These are phyloP conservation scores for Akebia trifoliata DNA, from an alignment of 164 flowering plant genomes.

Conservation along the genomic window DNA sequence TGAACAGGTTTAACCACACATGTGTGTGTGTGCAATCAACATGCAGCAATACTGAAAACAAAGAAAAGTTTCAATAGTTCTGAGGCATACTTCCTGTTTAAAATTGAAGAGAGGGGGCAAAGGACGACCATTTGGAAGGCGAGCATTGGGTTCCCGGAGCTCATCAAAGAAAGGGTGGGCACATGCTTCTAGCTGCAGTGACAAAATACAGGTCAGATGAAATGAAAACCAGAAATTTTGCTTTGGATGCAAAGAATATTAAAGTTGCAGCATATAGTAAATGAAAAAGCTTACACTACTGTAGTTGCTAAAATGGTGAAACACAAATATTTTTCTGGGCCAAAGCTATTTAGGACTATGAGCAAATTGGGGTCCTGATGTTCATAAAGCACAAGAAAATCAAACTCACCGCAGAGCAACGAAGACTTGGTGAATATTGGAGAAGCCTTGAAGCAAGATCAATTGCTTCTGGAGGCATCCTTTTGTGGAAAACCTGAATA, in stretches of 20 bases:
- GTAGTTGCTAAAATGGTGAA: too few relatives aligned
- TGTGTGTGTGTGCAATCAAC: neutral
- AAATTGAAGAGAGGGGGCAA: constrained; percentile 88
- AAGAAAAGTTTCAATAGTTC: neutral
- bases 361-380: neutral
- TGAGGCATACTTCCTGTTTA: constrained; percentile 65
- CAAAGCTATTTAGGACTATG: too few relatives aligned
- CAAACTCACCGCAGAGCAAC: constrained; percentile 85
- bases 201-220: constrained; percentile 1
- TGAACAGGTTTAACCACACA: neutral
- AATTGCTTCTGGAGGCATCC: constrained; percentile 98
- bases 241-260: too few relatives aligned
- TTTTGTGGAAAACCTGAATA: constrained; percentile 74
- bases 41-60: neutral
- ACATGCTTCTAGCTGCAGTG: constrained; percentile 85
- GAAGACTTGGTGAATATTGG: constrained; percentile 94
- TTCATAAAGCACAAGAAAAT: constrained; percentile 1
- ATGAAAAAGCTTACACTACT: too few relatives aligned
- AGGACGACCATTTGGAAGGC: constrained; percentile 85
- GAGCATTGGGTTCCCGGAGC: constrained; percentile 84
- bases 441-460: constrained; percentile 92
- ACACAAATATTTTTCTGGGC: too few relatives aligned
- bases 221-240: too few relatives aligned
- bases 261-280: too few relatives aligned
- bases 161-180: constrained; percentile 93